Evolutionary conservation across 768 basidiomycete genomes (phyloP), one percentile per base, ranked within the genome.

Genomic region (Leccinum aurantiacum): DNA sequence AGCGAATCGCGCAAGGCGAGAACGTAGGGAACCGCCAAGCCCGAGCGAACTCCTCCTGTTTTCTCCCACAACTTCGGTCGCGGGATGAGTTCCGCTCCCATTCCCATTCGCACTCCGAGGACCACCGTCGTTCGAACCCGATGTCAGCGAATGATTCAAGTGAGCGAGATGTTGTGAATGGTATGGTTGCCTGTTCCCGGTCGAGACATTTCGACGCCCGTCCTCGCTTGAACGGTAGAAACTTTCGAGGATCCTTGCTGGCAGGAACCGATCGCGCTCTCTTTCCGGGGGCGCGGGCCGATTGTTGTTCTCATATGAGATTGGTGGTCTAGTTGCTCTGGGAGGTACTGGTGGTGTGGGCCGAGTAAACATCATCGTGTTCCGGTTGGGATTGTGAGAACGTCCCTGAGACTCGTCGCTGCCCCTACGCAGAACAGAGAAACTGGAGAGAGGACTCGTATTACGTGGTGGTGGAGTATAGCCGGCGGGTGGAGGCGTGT

Each of bases 11-110:
- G 69, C 69, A 6, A 71, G 49, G 3, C 69, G 65, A 33, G 68
- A 71, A n/a, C 69, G 70, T 25, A 70, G 54, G 6, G 69, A 63
- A 3, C 69, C 67, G 14, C 69, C 69, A 50, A 70, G n/a, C 7
- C 61, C 59, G 17, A 69, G 53, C 29, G 69, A 56, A n/a, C 55
- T 38, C 17, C 69, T 27, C 54, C 70, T 63, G 4, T 62, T 62
- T 37, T 70, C 69, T 17, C 51, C 57, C 25, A 47, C 47, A 6
- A 27, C 62, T 22, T 60, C 62, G 11, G 47, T 27, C 10, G 57
- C 65, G 13, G 60, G 15, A 5, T 67, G 61, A 19, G 22, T 53
- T 49, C 67, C 64, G 22, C 22, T 22, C 22, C 22, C 22, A 22
- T 22, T 22, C 22, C 22, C 22, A 22, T 22, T 22, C 22, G 29